Conservation (phyloP, 805 yeast genomes). For the Kurtzmaniella cleridarum region DNA sequence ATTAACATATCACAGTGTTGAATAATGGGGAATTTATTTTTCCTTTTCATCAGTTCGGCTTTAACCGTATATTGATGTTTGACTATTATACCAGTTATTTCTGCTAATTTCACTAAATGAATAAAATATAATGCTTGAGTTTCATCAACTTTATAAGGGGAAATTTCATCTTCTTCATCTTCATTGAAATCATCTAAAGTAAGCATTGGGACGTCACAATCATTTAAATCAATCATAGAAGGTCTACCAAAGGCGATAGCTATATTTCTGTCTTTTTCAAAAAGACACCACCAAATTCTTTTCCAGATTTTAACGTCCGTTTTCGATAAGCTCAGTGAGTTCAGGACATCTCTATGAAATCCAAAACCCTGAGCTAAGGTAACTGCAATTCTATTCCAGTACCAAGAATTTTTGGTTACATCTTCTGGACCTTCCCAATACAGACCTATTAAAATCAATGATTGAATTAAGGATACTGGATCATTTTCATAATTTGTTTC, state of each 20-base stretch:
- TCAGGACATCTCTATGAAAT: slow-evolving; percentile 54
- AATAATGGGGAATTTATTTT: slow-evolving; percentile 40
- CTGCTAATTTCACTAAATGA: slow-evolving; percentile 59
- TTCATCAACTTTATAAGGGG: slow-evolving; percentile 42
- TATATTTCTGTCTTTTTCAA: slow-evolving; percentile 62
- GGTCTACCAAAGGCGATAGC: slow-evolving; percentile 77
- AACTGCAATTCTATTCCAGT: slow-evolving; percentile 67
- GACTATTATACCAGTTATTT: slow-evolving; percentile 63
- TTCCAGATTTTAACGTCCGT: slow-evolving; percentile 48
- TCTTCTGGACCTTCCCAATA: slow-evolving; percentile 75
- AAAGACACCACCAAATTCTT: slow-evolving; percentile 74
- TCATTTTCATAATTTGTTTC: slow-evolving; percentile 67
- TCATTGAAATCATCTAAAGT: slow-evolving; percentile 60
- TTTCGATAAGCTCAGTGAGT: slow-evolving; percentile 33
- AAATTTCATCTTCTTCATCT: slow-evolving; percentile 22
- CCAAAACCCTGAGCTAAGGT: slow-evolving; percentile 74
- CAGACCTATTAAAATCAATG: slow-evolving; percentile 56
- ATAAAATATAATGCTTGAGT: slow-evolving; percentile 55
- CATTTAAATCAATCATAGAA: slow-evolving; percentile 58
- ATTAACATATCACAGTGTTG: slow-evolving; percentile 70
- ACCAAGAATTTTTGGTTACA: slow-evolving; percentile 58
- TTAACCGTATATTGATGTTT: slow-evolving; percentile 68
- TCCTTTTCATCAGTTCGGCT: slow-evolving; percentile 49
- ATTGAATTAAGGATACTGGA: slow-evolving; percentile 55
- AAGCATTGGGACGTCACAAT: slow-evolving; percentile 73